Conservation (phyloP, 208 protist genomes). For the Leishmania martiniquensis region DNA sequence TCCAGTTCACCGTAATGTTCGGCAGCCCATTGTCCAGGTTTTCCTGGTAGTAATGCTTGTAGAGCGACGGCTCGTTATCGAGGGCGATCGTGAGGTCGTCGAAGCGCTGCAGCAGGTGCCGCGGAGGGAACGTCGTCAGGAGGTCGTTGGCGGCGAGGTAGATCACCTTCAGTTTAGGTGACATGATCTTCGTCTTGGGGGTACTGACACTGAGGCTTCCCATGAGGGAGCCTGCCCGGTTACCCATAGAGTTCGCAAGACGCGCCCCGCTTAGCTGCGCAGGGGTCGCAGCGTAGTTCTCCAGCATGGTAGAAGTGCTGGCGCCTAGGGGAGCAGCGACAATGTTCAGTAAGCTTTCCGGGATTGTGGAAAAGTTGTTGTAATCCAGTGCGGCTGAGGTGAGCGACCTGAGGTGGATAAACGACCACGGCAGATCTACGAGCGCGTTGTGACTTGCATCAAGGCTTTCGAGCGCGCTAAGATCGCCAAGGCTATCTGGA, state of each 20-base stretch:
- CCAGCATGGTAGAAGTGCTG: not conserved
- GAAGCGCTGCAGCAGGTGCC: slow-evolving; percentile 48
- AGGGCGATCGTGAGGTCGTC: slow-evolving; percentile 67
- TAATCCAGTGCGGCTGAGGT: slow-evolving; percentile 75
- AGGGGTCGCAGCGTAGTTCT: not conserved
- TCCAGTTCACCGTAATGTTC: slow-evolving; percentile 86
- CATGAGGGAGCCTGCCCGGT: slow-evolving; percentile 11
- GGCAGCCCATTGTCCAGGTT: slow-evolving; percentile 63
- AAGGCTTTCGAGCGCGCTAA: slow-evolving; percentile 62
- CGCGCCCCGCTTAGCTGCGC: slow-evolving; percentile 14
- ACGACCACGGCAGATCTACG: slow-evolving; percentile 62
- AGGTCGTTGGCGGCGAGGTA: slow-evolving; percentile 80
- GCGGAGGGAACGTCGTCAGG: slow-evolving; percentile 56
- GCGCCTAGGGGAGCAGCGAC: slow-evolving; percentile 6
- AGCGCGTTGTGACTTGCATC: slow-evolving; percentile 88
- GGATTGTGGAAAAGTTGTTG: slow-evolving; percentile 82
- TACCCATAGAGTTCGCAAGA: slow-evolving; percentile 12
- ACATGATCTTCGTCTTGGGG: slow-evolving; percentile 21
- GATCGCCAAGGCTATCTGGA: slow-evolving; percentile 71
- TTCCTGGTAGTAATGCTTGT: slow-evolving; percentile 53
- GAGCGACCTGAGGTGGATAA: slow-evolving; percentile 64
- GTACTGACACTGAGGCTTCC: slow-evolving; percentile 11
- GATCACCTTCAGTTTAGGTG: slow-evolving; percentile 65
- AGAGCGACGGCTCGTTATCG: slow-evolving; percentile 89
- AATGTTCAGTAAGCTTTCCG: slow-evolving; percentile 71